Evolutionary conservation across 2,329 filamentous ascomycete genomes (phyloP), one percentile per base, ranked within the genome.

Genomic region (Pseudogymnoascus sp.): DNA sequence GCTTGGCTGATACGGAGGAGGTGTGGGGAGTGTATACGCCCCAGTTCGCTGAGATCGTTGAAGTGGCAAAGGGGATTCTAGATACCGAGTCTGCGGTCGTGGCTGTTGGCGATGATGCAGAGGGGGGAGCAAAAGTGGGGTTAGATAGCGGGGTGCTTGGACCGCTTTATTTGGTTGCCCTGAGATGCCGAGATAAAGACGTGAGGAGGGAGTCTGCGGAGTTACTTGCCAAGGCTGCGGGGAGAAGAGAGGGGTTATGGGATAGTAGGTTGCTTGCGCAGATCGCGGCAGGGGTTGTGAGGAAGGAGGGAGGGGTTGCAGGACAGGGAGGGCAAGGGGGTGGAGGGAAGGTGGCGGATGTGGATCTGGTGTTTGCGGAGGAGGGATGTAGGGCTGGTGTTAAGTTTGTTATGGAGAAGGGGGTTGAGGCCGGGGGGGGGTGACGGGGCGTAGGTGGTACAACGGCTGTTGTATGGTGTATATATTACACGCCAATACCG

Each of bases 191-290:
- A 3, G 79, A 86, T 62, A 77, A 78, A 0, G 65, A 73, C 1
- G 76, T 80, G 37, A 78, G 85, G 14, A 76, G 81, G 16, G 79
- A 81, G 64, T 84, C 84, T 12, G 84, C 87, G 57, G 77, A 81
- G 65, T 73, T 88, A 8, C 71, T 88, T n/a, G n/a, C n/a, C 57
- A 74, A 76, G 58, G 81, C 78, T 64, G 83, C 80, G 66, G 78
- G 81, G 9, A 76, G 84, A n/a, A 77, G 84, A 57, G 85, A 88
- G 70, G 84, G 82, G 30, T 83, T 87, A 76, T 88, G 85, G 85
- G 83, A 88, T 11, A 62, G 65, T 50, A 37, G 7, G 5, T 38
- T 18, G 12, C 54, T 62, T 0, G 58, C 62, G 2, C 25, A 12
- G 4, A 59, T 62, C 14, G 61, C 65, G 7, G 54, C 60, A 14